A percentile compares a stretch with the other conserved stretches of the same genome.
Evolutionary conservation across 305 asterid species (phyloP).

Genomic region (Plantago coronopus): DNA sequence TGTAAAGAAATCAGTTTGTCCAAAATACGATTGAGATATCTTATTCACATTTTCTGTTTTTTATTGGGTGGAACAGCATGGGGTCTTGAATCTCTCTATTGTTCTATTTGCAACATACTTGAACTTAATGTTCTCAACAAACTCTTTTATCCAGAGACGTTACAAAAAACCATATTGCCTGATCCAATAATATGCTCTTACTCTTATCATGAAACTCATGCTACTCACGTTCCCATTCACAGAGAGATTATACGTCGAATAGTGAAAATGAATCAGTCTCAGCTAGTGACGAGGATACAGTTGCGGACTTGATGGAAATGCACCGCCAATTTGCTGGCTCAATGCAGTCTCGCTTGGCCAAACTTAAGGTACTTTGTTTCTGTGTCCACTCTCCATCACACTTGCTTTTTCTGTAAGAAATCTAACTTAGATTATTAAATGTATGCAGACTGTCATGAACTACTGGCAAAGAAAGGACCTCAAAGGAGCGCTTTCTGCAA

Average conservation of each 20-base stretch:
- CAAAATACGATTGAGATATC: background rate
- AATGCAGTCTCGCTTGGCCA: slow-evolving; percentile 82
- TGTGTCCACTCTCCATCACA: slow-evolving; percentile 8
- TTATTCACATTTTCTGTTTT: too few species aligned
- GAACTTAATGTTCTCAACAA: too few species aligned
- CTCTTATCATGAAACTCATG: background rate
- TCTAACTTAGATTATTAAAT: too few species aligned
- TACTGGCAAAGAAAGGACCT: slow-evolving; percentile 88
- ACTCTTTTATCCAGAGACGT: background rate
- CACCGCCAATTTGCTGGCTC: slow-evolving; percentile 76
- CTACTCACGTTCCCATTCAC: slow-evolving; percentile 27
- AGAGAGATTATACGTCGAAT: slow-evolving; percentile 49
- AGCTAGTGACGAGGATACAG: slow-evolving; percentile 72
- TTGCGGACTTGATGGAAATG: slow-evolving; percentile 67
- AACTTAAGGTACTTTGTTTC: slow-evolving; percentile 61
- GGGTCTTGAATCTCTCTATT: too few species aligned
- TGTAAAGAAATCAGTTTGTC: too few species aligned
- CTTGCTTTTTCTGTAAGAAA: background rate
- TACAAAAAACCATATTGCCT: background rate
- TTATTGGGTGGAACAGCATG: too few species aligned
- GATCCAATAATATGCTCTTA: background rate
- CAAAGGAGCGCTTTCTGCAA: slow-evolving; percentile 71
- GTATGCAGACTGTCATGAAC: slow-evolving; percentile 67
- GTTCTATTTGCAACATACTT: slow-evolving; percentile 2
- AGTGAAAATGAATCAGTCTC: slow-evolving; percentile 64